A percentile compares a stretch with the other conserved stretches of the same genome.
These are phyloP conservation scores for Solanum medicagineum DNA, from an alignment of 257 asterid genomes.

Conservation along the genomic window DNA sequence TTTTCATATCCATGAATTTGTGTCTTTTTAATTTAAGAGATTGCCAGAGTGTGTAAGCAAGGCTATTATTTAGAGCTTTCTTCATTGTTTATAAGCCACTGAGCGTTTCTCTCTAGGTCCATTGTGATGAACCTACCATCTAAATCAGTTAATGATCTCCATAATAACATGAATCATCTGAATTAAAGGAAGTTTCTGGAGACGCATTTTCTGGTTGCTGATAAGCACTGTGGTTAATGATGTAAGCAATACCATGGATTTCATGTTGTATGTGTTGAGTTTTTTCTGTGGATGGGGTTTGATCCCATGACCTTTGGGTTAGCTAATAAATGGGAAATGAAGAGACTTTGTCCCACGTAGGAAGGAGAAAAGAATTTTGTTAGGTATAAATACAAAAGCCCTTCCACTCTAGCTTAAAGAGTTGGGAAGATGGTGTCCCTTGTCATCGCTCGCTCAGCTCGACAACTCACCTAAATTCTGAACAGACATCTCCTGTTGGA, in stretches of 20 bases:
- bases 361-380: not conserved
- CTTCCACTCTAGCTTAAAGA: not conserved
- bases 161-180: not conserved
- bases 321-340: not conserved
- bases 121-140: not conserved
- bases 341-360: not conserved
- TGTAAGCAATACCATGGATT: not conserved
- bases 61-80: not conserved
- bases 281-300: not conserved
- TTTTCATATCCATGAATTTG: not conserved
- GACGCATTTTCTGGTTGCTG: not conserved
- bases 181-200: not conserved
- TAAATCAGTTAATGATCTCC: not conserved
- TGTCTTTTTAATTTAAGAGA: not conserved
- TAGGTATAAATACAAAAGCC: not conserved
- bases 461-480: not conserved
- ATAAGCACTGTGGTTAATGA: not conserved
- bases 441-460: not conserved
- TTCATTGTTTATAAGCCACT: not conserved
- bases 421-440: not conserved
- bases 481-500: not conserved
- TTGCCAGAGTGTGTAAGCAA: not conserved
- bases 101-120: not conserved
- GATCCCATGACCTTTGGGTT: not conserved
- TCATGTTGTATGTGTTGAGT: not conserved